Evolutionary conservation across 108 stramenopile species (phyloP), one percentile per base, ranked within the genome.

Genomic region (Nitzschia sp.): DNA sequence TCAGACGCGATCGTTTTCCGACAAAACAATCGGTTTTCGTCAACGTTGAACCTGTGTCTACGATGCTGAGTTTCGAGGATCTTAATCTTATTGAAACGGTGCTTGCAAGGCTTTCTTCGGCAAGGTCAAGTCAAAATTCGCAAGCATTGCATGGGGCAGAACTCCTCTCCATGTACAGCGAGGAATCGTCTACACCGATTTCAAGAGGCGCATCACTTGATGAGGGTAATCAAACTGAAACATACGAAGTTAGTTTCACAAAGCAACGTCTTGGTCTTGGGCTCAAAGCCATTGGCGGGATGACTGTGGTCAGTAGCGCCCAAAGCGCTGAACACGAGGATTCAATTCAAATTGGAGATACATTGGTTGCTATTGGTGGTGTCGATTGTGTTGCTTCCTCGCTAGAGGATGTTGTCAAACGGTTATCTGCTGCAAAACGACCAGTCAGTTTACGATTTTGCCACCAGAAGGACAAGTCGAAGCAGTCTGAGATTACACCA

Each of bases 21-120:
- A 81, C 84, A 36, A 69, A 71, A 35, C 79, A 81, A 11, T 62
- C 62, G 1, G 19, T 85, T 26, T 62, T 34, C 29, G 57, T 90
- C 3, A 85, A 70, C 26, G 72, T 90, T 53, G 89, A 90, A 47
- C 80, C 84, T 11, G 78, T 90, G 32, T 83, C 89, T 41, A 84
- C 85, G 3, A 78, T 81, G 55, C 30, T 90, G 3, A 86, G 85
- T 66, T 85, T 85, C 45, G 78, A 85, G 36, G 89, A 90, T 68
- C 69, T 90, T 11, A 50, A 70, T 15, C 78, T 90, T 1, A 71
- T 90, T 33, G 76, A 82, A 50, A 57, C 66, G 19, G 77, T 89
- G 44, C 32, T 78, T 3, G 53, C 68, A 8, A 48, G 80, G 52
- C 81, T 82, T 80, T 69, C 76, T 25, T 67, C 73, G 34, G 46